Evolutionary conservation across 306 rosid species (phyloP), one percentile per base, ranked within the genome.

Genomic region (Citrullus colocynthis): DNA sequence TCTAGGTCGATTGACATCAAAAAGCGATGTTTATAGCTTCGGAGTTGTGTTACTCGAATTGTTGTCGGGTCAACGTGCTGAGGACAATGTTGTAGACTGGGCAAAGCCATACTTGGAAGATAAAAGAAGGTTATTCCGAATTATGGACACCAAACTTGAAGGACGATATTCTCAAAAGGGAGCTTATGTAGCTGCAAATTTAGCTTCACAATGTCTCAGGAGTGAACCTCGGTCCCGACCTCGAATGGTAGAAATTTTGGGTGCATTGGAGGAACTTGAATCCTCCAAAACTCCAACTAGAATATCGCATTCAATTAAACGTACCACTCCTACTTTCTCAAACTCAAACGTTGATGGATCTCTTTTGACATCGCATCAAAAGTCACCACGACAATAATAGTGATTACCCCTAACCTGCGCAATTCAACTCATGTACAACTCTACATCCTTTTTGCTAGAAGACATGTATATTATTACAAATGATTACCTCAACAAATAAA

Each of bases 21-120:
- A 95, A 41, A 92, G 99, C 56, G 99, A 95, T 12, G 97, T 95
- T 8, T 95, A 95, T 76, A 92, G 99, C 64, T 95, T 92, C 74
- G 99, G 97, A 28, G 99, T 95, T 28, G 99, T 95, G 78, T 62
- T 95, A 75, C 85, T 92, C 24, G 99, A 95, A 78, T 88, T 95
- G 28, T 51, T 95, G 65, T 87, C 97, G 0, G 99, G 99, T 66
- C 82, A 91, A 66, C 91, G 93, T 3, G 97, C 97, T 45, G 99
- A 95, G 72, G 97, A 89, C 79, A 87, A 89, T 74, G 85, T 95
- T 55, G 99, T 95, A 16, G 93, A 95, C 12, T 89, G 99, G 99
- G 94, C 97, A 41, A 90, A 42, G 51, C 99, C 96, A 34, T 95
- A 92, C 79, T 77, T 95, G 49, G 81, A 89, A 6, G 99, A 95